Conservation (phyloP, 1,284 basidiomycete genomes). For the Abortiporus biennis region DNA sequence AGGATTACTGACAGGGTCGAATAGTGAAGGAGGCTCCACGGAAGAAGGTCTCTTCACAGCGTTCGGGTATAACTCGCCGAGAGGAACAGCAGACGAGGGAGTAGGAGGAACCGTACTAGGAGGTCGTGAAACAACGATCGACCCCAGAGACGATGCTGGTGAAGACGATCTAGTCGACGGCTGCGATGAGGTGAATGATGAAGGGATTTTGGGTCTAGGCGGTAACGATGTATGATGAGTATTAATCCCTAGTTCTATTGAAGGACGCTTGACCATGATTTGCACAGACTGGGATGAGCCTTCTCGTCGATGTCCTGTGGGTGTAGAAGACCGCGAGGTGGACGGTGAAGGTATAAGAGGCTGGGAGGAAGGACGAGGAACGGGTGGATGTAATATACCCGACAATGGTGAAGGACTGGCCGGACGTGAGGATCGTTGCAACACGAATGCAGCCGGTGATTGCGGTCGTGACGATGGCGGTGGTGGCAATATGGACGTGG, state of each 20-base stretch:
- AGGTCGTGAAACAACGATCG: no score
- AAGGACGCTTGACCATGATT: no score
- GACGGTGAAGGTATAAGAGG: neutral
- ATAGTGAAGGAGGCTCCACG: neutral
- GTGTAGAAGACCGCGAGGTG: neutral
- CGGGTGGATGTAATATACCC: no score
- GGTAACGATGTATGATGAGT: no score
- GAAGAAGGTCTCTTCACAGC: neutral
- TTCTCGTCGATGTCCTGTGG: neutral
- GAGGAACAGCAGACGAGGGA: slow-evolving; percentile 10
- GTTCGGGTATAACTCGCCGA: slow-evolving; percentile 11
- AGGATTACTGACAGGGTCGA: neutral
- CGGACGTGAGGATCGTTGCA: slow-evolving; percentile 1
- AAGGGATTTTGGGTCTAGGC: neutral
- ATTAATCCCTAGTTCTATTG: no score
- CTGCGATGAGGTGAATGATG: neutral
- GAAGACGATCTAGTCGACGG: neutral
- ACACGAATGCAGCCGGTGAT: slow-evolving; percentile 2
- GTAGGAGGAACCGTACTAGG: slow-evolving; percentile 1
- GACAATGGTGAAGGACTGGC: slow-evolving; percentile 7
- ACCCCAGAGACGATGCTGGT: neutral
- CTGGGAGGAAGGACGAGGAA: no score
- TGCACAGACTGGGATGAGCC: neutral
- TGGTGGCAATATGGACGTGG: neutral
- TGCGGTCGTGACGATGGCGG: slow-evolving; percentile 6